Evolutionary conservation across 1,284 basidiomycete genomes (phyloP).

Genomic region (Cutaneotrichosporon cavernicola): DNA sequence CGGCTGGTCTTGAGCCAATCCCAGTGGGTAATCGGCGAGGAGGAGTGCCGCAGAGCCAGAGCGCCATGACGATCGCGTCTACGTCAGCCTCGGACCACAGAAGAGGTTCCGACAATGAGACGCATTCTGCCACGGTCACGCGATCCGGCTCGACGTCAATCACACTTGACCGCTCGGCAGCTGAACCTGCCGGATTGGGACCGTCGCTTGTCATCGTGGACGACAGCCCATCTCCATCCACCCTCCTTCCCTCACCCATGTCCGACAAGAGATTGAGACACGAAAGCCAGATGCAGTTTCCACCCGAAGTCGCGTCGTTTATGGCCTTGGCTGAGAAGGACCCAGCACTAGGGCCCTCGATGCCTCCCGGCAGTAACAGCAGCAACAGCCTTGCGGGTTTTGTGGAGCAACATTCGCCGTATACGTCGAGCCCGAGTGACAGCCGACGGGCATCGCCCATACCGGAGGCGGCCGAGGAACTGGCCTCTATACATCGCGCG

Average conservation of each 20-base stretch:
- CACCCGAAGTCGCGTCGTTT: constrained; percentile 47
- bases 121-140: not conserved
- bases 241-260: constrained; percentile 44
- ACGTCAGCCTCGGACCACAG: constrained; percentile 21
- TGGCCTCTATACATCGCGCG: not conserved
- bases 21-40: constrained; percentile 23
- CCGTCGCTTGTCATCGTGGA: constrained; percentile 17
- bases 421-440: constrained; percentile 18
- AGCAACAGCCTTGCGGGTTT: not conserved
- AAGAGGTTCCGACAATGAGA: constrained; percentile 40
- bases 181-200: constrained; percentile 6
- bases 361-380: not conserved
- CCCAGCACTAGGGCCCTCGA: not conserved
- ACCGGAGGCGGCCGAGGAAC: constrained; percentile 20
- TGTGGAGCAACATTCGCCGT: constrained; percentile 5
- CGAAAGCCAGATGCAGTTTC: constrained; percentile 46
- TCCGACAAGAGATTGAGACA: constrained; percentile 35
- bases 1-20: constrained; percentile 40
- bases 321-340: constrained; percentile 41
- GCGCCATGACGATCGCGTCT: constrained; percentile 38
- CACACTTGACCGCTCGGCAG: not conserved
- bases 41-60: constrained; percentile 37
- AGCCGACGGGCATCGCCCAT: constrained; percentile 24
- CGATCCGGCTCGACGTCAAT: constrained; percentile 3
- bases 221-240: constrained; percentile 16